Percentiles rank a stretch among this genome's conserved stretches.
phyloP scores from a whole-genome alignment of 2,329 filamentous ascomycete genomes.

The Aspergillus bombycis region DNA sequence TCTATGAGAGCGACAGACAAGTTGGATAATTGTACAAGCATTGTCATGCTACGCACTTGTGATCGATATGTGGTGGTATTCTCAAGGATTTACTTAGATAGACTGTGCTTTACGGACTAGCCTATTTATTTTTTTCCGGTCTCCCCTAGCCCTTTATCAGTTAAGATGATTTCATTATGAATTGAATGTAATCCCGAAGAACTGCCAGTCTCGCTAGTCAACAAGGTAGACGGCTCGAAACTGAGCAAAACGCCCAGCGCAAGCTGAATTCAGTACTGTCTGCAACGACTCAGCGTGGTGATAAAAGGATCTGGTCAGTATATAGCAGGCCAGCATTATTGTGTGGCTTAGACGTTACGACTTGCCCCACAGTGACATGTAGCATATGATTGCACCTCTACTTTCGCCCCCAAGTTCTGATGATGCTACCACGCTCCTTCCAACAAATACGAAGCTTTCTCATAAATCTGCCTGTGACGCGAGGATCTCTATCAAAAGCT shows the following conservation, averaged over 20 bases:
- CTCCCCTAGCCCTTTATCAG: background rate
- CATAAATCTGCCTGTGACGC: background rate
- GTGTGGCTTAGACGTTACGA: background rate
- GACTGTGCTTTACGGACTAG: background rate
- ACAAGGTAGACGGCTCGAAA: background rate
- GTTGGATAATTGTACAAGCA: too few relatives aligned
- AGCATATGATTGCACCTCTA: background rate
- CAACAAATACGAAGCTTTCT: background rate
- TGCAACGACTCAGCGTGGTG: too few relatives aligned
- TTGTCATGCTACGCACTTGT: too few relatives aligned
- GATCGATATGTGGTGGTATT: background rate
- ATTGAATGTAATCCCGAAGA: too few relatives aligned
- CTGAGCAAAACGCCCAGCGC: too few relatives aligned
- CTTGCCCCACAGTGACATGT: too few relatives aligned
- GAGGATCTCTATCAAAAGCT: background rate
- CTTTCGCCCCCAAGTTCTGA: background rate
- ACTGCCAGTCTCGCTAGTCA: background rate
- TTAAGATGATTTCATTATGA: too few relatives aligned
- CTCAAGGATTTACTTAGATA: background rate
- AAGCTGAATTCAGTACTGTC: background rate
- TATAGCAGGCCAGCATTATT: background rate
- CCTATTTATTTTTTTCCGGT: background rate
- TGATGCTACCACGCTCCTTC: rapidly evolving
- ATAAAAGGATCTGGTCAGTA: too few relatives aligned
- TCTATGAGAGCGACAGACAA: too few relatives aligned